phyloP scores from a whole-genome alignment of 495 filamentous ascomycete species.

The Penicillium cosmopolitanum region DNA sequence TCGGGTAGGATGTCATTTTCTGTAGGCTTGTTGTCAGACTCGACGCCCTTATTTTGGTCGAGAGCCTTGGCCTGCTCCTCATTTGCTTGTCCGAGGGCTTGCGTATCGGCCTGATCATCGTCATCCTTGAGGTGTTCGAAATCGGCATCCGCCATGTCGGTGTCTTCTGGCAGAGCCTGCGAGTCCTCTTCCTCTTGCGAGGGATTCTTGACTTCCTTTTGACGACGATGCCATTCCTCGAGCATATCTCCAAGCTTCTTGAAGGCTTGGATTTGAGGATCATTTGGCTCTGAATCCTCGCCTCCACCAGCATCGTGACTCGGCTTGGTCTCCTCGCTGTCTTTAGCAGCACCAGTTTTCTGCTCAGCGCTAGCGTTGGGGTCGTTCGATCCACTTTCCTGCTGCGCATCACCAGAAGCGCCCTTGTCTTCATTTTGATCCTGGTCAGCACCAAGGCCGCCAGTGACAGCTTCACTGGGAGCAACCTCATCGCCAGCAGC shows the following conservation, averaged over 20 bases:
- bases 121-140: constrained; percentile 92
- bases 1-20: constrained; percentile 62
- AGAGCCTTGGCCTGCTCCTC: constrained; percentile 83
- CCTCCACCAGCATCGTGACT: constrained; percentile 46
- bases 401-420: constrained; percentile 66
- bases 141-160: constrained; percentile 70
- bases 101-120: constrained; percentile 75
- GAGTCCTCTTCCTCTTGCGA: constrained; percentile 64
- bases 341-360: constrained; percentile 43
- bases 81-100: constrained; percentile 86
- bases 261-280: constrained; percentile 66
- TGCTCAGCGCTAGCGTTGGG: constrained; percentile 48
- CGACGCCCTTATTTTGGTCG: constrained; percentile 82
- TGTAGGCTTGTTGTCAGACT: constrained; percentile 63
- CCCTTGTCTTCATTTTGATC: constrained; percentile 65
- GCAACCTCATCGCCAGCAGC: constrained; percentile 52
- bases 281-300: constrained; percentile 51
- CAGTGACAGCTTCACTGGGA: constrained; percentile 50
- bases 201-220: constrained; percentile 74
- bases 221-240: constrained; percentile 88
- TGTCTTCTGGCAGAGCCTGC: constrained; percentile 55
- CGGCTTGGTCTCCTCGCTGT: constrained; percentile 50
- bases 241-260: constrained; percentile 91
- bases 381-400: constrained; percentile 51
- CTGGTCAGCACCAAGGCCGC: constrained; percentile 47